A percentile compares a stretch with the other conserved stretches of the same genome.
These are phyloP conservation scores for Neolecta irregularis DNA, from an alignment of 1,139 yeast genomes.

Conservation along the genomic window DNA sequence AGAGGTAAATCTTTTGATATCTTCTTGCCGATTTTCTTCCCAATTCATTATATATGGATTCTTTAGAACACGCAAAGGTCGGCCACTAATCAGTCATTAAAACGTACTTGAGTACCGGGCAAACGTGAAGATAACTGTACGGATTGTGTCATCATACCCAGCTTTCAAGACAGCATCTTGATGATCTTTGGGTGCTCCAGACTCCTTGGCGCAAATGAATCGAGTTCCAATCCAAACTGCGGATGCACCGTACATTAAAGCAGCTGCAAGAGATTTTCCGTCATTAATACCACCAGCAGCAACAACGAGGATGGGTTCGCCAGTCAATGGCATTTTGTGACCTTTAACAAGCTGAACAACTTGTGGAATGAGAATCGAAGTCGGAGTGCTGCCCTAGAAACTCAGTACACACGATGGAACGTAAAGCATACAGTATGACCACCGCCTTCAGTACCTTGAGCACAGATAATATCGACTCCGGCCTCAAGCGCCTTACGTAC, in stretches of 20 bases:
- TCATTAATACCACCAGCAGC: conserved; percentile 35
- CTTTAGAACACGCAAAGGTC: conserved; percentile 19
- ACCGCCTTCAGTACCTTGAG: conserved; percentile 39
- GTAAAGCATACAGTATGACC: conserved; percentile 35
- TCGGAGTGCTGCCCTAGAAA: conserved; percentile 8
- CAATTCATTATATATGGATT: conserved; percentile 19
- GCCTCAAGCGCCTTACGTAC: conserved; percentile 26
- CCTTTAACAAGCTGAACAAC: conserved; percentile 26
- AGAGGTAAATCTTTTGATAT: conserved; percentile 17
- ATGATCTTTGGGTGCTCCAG: conserved; percentile 20
- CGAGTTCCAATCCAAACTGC: conserved; percentile 31
- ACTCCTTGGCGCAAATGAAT: conserved; percentile 20
- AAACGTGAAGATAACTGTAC: conserved; percentile 20
- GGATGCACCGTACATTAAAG: conserved; percentile 29
- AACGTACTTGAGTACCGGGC: no score
- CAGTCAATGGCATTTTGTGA: conserved; percentile 18
- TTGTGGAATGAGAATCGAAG: conserved; percentile 22
- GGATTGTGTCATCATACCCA: conserved; percentile 18
- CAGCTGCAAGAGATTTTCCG: conserved; percentile 23
- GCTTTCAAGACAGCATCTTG: conserved; percentile 18
- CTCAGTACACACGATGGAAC: no score
- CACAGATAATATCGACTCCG: conserved; percentile 31
- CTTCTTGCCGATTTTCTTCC: conserved; percentile 18
- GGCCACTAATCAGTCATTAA: no score
- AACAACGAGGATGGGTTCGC: conserved; percentile 24